phyloP scores from a whole-genome alignment of 1,284 basidiomycete genomes.

The Rhizoctonia solani region DNA sequence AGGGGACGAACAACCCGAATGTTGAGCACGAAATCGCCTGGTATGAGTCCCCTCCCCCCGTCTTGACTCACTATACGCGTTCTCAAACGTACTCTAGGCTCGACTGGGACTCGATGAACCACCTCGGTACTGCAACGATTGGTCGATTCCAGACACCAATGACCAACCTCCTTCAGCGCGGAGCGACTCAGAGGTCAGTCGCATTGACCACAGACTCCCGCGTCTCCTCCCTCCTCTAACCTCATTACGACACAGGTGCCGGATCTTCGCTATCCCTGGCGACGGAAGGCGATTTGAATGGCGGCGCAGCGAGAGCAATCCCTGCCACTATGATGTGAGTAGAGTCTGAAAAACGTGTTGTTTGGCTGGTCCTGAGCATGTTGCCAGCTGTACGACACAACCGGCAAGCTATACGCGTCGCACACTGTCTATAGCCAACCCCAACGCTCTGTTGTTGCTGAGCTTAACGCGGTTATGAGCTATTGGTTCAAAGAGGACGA shows the following conservation, averaged over 20 bases:
- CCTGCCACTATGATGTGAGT: slow-evolving; percentile 29
- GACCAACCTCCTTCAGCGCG: slow-evolving; percentile 31
- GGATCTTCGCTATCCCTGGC: slow-evolving; percentile 30
- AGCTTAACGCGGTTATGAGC: slow-evolving; percentile 28
- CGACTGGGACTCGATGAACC: slow-evolving; percentile 33
- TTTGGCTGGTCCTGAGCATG: background rate
- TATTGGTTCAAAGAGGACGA: slow-evolving; percentile 34
- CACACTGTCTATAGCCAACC: slow-evolving; percentile 20
- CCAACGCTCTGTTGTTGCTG: slow-evolving; percentile 25
- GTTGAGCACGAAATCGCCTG: slow-evolving; percentile 32
- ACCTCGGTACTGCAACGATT: slow-evolving; percentile 26
- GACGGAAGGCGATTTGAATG: slow-evolving; percentile 30
- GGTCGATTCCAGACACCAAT: slow-evolving; percentile 30
- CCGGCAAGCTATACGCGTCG: background rate
- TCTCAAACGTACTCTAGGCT: background rate
- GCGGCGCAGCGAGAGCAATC: slow-evolving; percentile 18
- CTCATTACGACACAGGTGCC: slow-evolving; percentile 6
- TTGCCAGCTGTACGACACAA: slow-evolving; percentile 14
- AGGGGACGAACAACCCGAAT: slow-evolving; percentile 31
- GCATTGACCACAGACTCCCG: too few relatives aligned
- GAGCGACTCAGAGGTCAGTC: slow-evolving; percentile 3
- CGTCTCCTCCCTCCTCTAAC: too few relatives aligned
- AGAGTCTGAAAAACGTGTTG: slow-evolving; percentile 12
- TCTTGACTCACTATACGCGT: background rate
- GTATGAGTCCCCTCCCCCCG: background rate